phyloP scores from a whole-genome alignment of 2,329 filamentous ascomycete species.

The Aotearoamyces nothofagi region DNA sequence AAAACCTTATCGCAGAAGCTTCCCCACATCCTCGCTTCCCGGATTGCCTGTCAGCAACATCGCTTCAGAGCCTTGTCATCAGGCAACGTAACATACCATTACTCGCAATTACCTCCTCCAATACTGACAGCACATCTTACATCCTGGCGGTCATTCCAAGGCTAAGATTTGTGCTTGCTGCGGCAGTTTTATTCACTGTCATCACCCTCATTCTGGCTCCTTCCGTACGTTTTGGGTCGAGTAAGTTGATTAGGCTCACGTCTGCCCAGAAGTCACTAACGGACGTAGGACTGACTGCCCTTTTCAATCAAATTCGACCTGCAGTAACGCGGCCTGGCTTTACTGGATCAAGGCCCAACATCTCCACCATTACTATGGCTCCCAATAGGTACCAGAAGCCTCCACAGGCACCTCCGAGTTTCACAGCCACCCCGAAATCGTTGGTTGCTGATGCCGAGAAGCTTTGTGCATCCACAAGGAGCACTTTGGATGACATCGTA shows the following conservation, averaged over 20 bases:
- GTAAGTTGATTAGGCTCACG: conserved; percentile 38
- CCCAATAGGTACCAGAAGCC: conserved; percentile 54
- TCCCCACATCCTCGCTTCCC: no score
- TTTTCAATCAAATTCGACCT: conserved; percentile 38
- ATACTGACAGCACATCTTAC: no score
- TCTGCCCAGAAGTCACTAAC: conserved; percentile 7
- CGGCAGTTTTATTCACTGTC: conserved; percentile 37
- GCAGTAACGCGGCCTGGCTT: conserved; percentile 3
- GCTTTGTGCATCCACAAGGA: conserved; percentile 43
- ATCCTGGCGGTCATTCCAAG: conserved; percentile 24
- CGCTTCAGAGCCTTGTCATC: no score
- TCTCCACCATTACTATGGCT: conserved; percentile 44
- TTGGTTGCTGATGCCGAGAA: conserved; percentile 52
- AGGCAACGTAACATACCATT: no score
- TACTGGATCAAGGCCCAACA: conserved; percentile 15
- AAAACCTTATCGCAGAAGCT: no score
- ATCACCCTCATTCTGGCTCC: conserved; percentile 28
- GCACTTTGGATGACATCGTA: conserved; percentile 50
- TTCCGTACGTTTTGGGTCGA: conserved; percentile 1
- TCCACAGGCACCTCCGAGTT: conserved; percentile 64
- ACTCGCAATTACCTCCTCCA: no score
- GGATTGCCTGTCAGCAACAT: no score
- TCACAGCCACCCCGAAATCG: conserved; percentile 57
- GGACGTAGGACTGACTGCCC: conserved; percentile 40
- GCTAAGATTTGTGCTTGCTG: conserved; percentile 26